A percentile compares a stretch with the other conserved stretches of the same genome.
Evolutionary conservation across 2,329 filamentous ascomycete genomes (phyloP).

Genomic region (Aspergillus melleus): DNA sequence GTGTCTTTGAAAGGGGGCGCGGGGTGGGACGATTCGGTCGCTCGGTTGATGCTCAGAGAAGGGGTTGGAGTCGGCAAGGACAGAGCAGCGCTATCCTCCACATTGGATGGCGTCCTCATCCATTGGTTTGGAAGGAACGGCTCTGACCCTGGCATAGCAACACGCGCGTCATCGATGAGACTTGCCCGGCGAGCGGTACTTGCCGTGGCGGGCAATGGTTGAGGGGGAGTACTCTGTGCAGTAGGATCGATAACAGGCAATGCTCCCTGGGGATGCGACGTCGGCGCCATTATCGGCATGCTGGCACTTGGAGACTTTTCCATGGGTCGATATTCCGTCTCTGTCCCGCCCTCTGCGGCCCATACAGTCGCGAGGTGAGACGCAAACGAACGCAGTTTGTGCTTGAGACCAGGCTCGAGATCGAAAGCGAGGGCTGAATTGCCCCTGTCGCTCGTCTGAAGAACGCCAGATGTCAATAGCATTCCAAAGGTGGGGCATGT

Average conservation of each 20-base stretch:
- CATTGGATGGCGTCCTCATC: constrained; percentile 26
- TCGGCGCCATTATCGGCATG: background rate
- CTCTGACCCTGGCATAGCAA: constrained; percentile 16
- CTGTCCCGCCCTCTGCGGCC: constrained; percentile 17
- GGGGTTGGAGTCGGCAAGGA: constrained; percentile 29
- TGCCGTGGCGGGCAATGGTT: background rate
- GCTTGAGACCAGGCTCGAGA: constrained; percentile 26
- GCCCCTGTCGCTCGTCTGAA: constrained; percentile 6
- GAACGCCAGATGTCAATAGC: constrained; percentile 38
- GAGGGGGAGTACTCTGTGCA: constrained; percentile 4
- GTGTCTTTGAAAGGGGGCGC: constrained; percentile 19
- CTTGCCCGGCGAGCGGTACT: constrained; percentile 5
- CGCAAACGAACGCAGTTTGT: constrained; percentile 28
- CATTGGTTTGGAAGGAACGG: constrained; percentile 28
- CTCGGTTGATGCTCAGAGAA: constrained; percentile 26
- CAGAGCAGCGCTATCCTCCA: constrained; percentile 26
- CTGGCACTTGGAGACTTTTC: background rate
- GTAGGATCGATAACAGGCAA: constrained; percentile 3
- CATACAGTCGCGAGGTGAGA: constrained; percentile 32
- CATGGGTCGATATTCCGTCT: background rate
- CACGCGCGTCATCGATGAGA: constrained; percentile 10
- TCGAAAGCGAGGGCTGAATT: constrained; percentile 16
- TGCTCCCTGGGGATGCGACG: constrained; percentile 6
- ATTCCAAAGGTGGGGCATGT: constrained; percentile 44
- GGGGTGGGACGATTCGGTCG: constrained; percentile 20